phyloP scores from a whole-genome alignment of 148 eudicot species.

The Rhododendron vialii region DNA sequence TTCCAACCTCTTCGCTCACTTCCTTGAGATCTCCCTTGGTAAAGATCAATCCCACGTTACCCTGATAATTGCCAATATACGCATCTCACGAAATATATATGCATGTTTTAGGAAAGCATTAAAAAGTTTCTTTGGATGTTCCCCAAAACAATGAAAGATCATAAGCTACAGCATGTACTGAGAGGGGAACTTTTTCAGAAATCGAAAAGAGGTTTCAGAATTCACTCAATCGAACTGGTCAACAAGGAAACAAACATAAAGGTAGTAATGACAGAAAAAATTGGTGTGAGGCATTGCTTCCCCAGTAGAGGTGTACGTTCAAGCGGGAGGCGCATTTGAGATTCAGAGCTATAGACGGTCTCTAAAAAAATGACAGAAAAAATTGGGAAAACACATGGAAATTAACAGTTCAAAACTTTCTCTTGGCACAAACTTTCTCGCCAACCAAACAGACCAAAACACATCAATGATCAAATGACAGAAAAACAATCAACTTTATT shows the following conservation, averaged over 20 bases:
- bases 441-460: constrained; percentile 5
- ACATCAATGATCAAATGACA: neutral
- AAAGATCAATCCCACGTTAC: constrained; percentile 44
- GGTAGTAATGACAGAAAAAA: neutral
- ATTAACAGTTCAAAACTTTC: neutral
- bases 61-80: constrained; percentile 12
- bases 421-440: neutral
- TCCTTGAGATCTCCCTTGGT: constrained; percentile 49
- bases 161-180: neutral
- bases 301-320: no score
- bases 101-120: neutral
- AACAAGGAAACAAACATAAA: neutral
- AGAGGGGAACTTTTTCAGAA: neutral
- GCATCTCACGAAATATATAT: neutral
- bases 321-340: no score
- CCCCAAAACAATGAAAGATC: neutral
- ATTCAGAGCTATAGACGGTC: no score
- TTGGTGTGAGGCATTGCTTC: no score
- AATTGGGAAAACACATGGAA: neutral
- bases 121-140: neutral
- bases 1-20: constrained; percentile 42
- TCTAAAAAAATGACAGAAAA: neutral
- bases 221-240: neutral
- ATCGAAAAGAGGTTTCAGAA: neutral
- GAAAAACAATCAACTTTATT: neutral